phyloP scores from a whole-genome alignment of 129 eudicot species.

The Erigeron canadensis region DNA sequence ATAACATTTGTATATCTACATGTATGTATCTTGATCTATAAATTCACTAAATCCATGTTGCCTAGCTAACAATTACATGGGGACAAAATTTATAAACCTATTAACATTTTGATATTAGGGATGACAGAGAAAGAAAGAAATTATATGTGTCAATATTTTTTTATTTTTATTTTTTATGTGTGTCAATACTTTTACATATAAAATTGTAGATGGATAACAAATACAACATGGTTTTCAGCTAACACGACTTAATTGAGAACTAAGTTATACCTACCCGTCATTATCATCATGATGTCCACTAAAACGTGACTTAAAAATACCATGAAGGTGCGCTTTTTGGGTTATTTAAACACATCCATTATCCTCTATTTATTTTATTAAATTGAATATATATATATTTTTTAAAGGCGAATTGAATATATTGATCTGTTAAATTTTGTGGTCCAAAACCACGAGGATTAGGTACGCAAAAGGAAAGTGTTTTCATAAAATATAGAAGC shows the following conservation, averaged over 20 bases:
- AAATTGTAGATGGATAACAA: not conserved
- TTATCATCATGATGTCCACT: conserved; percentile 35
- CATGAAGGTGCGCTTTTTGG: conserved; percentile 31
- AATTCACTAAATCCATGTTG: too few species aligned
- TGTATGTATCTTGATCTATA: too few species aligned
- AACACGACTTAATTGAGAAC: conserved; percentile 6
- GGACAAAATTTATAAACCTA: too few species aligned
- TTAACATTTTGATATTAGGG: too few species aligned
- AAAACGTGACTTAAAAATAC: conserved; percentile 30
- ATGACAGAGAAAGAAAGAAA: too few species aligned
- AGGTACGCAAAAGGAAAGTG: conserved; percentile 30
- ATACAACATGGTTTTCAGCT: not conserved
- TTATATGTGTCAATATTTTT: too few species aligned
- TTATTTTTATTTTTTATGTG: too few species aligned
- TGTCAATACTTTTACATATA: not conserved
- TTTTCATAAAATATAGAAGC: conserved; percentile 18
- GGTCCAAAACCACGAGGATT: conserved; percentile 31
- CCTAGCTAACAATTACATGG: too few species aligned
- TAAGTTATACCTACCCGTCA: conserved; percentile 21
- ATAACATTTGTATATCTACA: too few species aligned
- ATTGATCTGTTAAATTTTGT: conserved; percentile 18
- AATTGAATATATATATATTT: too few species aligned
- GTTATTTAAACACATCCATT: conserved; percentile 22
- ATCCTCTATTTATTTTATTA: too few species aligned
- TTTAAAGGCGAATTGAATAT: conserved; percentile 8